Evolutionary conservation across 1,284 basidiomycete species (phyloP).

Genomic region (Marasmius fiardii): DNA sequence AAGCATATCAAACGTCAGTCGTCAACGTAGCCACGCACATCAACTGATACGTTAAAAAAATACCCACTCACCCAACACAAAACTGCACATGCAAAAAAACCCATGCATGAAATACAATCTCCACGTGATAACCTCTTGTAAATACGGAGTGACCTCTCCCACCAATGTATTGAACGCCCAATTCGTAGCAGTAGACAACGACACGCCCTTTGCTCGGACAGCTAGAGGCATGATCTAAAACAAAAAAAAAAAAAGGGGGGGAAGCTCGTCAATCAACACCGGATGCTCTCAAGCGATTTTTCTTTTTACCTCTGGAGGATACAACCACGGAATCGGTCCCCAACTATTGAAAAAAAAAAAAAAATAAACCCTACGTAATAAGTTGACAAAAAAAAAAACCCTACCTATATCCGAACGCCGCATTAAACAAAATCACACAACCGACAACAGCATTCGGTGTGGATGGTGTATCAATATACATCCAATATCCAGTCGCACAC

Average conservation of each 20-base stretch:
- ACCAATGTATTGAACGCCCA: slow-evolving; percentile 89
- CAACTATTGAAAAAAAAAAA: slow-evolving; percentile 38
- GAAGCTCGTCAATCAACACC: too few relatives aligned
- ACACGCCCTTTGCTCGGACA: slow-evolving; percentile 92
- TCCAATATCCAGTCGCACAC: slow-evolving; percentile 82
- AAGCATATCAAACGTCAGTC: too few relatives aligned
- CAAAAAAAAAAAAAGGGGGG: too few relatives aligned
- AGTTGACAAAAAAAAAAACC: slow-evolving; percentile 7
- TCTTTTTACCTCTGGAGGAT: slow-evolving; percentile 72
- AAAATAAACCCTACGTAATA: slow-evolving; percentile 10
- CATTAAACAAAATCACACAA: slow-evolving; percentile 93
- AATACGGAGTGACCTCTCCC: slow-evolving; percentile 84
- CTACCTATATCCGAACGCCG: slow-evolving; percentile 82
- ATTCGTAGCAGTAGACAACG: slow-evolving; percentile 76
- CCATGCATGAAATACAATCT: slow-evolving; percentile 95
- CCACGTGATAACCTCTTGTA: slow-evolving; percentile 92
- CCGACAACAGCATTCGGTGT: slow-evolving; percentile 89
- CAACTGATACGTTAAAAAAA: too few relatives aligned
- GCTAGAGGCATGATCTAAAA: slow-evolving; percentile 89
- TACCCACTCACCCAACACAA: slow-evolving; percentile 74
- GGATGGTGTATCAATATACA: slow-evolving; percentile 84
- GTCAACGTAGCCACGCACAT: too few relatives aligned
- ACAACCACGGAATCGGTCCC: slow-evolving; percentile 86
- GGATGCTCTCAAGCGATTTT: slow-evolving; percentile 8
- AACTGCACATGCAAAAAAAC: slow-evolving; percentile 88